Conservation (phyloP, 2,329 filamentous ascomycete species). For the Leptographium procerum region DNA sequence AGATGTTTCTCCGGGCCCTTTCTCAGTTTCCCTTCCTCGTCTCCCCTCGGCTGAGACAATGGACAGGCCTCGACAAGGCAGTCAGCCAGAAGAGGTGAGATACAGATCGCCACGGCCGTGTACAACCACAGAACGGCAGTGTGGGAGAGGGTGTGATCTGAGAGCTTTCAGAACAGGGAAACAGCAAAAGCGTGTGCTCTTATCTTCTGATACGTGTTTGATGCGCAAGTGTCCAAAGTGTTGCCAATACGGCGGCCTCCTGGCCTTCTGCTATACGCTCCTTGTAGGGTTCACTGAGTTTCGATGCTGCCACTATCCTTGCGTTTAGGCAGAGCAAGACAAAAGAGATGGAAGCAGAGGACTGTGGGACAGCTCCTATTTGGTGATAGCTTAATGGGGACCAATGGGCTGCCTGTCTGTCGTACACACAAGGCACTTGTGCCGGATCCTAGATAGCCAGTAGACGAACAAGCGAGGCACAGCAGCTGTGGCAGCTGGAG, state of each 20-base stretch:
- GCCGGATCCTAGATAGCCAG: slow-evolving; percentile 3
- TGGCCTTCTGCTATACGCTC: background rate
- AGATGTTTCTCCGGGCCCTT: background rate
- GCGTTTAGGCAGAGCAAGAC: background rate
- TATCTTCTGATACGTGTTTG: too few species aligned
- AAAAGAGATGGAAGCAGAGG: background rate
- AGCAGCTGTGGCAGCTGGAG: background rate
- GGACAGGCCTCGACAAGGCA: background rate
- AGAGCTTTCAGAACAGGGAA: too few species aligned
- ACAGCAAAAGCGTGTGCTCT: background rate
- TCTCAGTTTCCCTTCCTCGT: background rate
- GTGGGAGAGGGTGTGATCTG: background rate
- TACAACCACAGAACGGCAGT: background rate
- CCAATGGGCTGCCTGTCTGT: background rate
- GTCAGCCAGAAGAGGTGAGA: background rate
- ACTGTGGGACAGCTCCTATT: background rate
- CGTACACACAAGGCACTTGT: slow-evolving; percentile 9
- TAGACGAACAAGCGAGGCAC: slow-evolving; percentile 5
- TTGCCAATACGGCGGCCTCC: background rate
- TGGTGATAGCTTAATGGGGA: background rate
- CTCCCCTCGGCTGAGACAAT: background rate
- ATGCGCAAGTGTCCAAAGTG: background rate
- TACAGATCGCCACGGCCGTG: background rate
- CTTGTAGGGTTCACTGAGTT: background rate
- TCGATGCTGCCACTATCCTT: background rate